Evolutionary conservation across 129 eudicot genomes (phyloP), one percentile per base, ranked within the genome.

Genomic region (Solidago caesia): DNA sequence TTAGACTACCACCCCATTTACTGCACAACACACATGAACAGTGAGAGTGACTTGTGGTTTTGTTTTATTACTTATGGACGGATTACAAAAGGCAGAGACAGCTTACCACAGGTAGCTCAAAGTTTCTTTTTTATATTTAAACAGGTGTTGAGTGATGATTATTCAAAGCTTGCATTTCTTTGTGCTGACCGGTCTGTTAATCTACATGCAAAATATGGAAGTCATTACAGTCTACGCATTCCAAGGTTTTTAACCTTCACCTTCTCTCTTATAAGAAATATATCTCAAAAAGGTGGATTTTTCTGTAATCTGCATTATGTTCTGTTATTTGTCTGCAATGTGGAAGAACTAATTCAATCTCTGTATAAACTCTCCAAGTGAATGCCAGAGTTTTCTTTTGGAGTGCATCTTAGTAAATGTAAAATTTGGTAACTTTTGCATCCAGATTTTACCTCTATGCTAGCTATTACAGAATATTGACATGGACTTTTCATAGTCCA

Each of bases 121-220:
- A 51, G 41, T 79, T 4, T 64, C 58, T 84, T 78, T 59, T 56
- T 57, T 11, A 25, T 10, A 58, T 66, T 45, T 27, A 45, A 60
- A 60, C 74, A 92, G 98, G 93, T 92, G 64, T 51, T 92, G 86
- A 77, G 87, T 68, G 92, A 92, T 75, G 98, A 92, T 76, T 93
- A 93, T 75, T 85, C 96, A 47, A 93, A 93, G 92, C 87, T 93
- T 48, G 98, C 96, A 15, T 93, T 93, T 70, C 89, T 93, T 33
- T 90, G 98, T 77, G 89, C 98, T 71, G 98, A 93, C 80, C 96
- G 98, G 45, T 93, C 98, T 69, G 89, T 93, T 43, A 67, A 82
- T 71, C 84, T 93, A 71, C 98, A 93, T 93, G 98, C 98, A 29
- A 93, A 93, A 77, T 90, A 90, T 75, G 98, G 98, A 81, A 90